These are phyloP conservation scores for Blastomyces emzantsi DNA, from an alignment of 2,329 filamentous ascomycete species.

Conservation along the genomic window DNA sequence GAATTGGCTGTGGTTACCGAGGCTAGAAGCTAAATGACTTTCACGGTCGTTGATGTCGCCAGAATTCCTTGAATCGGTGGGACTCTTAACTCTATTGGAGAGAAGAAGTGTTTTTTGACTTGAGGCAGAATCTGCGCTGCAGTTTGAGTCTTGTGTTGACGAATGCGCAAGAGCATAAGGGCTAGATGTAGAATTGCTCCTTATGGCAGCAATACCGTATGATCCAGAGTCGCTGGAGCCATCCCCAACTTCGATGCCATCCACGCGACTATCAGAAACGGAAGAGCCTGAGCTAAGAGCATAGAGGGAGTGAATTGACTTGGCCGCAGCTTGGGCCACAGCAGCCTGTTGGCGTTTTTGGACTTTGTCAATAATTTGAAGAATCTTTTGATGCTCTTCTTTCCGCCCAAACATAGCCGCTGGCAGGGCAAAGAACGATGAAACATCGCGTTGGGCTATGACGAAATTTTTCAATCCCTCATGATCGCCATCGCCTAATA, in stretches of 20 bases:
- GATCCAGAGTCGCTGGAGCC: conserved; percentile 48
- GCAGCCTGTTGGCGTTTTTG: conserved; percentile 51
- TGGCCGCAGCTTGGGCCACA: conserved; percentile 25
- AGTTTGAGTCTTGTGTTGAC: conserved; percentile 29
- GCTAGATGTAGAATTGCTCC: conserved; percentile 26
- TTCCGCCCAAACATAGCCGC: conserved; percentile 70
- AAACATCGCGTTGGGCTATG: conserved; percentile 76
- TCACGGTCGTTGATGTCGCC: conserved; percentile 33
- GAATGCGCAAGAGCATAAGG: conserved; percentile 17
- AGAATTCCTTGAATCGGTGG: conserved; percentile 31
- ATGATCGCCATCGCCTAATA: conserved; percentile 66
- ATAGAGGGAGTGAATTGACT: conserved; percentile 36
- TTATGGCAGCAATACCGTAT: conserved; percentile 29
- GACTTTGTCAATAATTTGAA: conserved; percentile 67
- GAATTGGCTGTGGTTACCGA: conserved; percentile 17
- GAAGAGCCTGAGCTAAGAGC: conserved; percentile 47
- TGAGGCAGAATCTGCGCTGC: conserved; percentile 29
- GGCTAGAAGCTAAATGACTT: conserved; percentile 26
- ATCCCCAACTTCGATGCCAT: conserved; percentile 43
- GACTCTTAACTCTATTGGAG: conserved; percentile 28
- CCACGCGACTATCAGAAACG: conserved; percentile 42
- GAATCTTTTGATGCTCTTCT: conserved; percentile 59
- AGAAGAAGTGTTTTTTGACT: conserved; percentile 23
- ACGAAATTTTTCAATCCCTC: conserved; percentile 62
- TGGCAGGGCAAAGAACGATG: conserved; percentile 84